phyloP scores from a whole-genome alignment of 2,329 filamentous ascomycete genomes.

The Hymenoscyphus infarciens region DNA sequence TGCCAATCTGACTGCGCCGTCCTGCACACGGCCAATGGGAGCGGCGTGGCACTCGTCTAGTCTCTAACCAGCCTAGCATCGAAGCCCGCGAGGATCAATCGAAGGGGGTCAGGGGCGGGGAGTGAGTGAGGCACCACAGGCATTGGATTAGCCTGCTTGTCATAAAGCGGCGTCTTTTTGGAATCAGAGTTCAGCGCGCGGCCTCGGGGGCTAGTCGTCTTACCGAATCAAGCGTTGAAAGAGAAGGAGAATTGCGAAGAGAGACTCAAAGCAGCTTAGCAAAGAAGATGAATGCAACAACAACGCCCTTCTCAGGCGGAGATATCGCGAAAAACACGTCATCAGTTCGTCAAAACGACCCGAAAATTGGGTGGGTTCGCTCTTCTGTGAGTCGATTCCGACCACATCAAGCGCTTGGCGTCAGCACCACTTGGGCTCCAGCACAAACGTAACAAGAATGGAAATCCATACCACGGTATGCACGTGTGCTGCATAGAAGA shows the following conservation, averaged over 20 bases:
- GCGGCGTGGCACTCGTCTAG: conserved; percentile 1
- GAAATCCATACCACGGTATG: not conserved
- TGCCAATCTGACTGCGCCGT: not conserved
- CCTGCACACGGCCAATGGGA: conserved; percentile 10
- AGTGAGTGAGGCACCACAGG: no score
- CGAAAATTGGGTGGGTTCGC: not conserved
- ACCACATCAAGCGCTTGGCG: not conserved
- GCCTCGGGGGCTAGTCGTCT: not conserved
- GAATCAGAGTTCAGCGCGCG: not conserved
- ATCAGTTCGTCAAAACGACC: not conserved
- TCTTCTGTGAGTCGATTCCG: not conserved
- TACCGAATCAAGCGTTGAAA: not conserved
- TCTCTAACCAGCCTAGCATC: conserved; percentile 3
- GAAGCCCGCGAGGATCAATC: conserved; percentile 6
- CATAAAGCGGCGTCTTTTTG: conserved; percentile 4
- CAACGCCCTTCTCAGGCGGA: not conserved
- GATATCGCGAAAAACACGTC: not conserved
- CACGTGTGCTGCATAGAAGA: not conserved
- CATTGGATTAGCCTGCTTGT: no score
- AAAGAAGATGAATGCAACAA: not conserved
- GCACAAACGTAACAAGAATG: not conserved
- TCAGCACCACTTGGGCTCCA: not conserved
- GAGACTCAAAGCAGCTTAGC: not conserved
- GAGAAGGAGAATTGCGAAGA: not conserved
- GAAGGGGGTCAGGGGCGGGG: conserved; percentile 1